A percentile compares a stretch with the other conserved stretches of the same genome.
Conservation (phyloP, 1,284 basidiomycete genomes). For the Rhodofomes roseus region DNA sequence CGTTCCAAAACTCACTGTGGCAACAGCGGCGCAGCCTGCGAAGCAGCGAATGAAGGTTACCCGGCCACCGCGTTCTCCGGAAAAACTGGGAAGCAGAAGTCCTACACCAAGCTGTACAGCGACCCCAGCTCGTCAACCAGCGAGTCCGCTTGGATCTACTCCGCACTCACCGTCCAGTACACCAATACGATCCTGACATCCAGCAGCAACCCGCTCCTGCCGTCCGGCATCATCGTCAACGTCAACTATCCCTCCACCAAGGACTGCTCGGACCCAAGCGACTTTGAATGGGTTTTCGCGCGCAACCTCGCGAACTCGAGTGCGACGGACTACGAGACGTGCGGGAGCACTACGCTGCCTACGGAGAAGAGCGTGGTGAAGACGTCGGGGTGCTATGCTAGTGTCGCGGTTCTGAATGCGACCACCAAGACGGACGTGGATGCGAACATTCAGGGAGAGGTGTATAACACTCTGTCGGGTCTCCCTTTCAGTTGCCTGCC, state of each 20-base stretch:
- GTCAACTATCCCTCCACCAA: slow-evolving; percentile 47
- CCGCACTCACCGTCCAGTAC: slow-evolving; percentile 39
- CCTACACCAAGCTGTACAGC: slow-evolving; percentile 42
- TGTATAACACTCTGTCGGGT: slow-evolving; percentile 31
- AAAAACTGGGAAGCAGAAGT: slow-evolving; percentile 34
- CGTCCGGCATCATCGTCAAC: slow-evolving; percentile 41
- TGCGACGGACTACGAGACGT: slow-evolving; percentile 39
- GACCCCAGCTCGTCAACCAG: slow-evolving; percentile 32
- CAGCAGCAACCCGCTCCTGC: slow-evolving; percentile 32
- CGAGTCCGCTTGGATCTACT: slow-evolving; percentile 39
- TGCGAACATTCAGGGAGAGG: slow-evolving; percentile 37
- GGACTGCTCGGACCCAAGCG: slow-evolving; percentile 32
- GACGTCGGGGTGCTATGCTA: slow-evolving; percentile 39
- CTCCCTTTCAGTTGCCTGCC: slow-evolving; percentile 10
- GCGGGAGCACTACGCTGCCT: slow-evolving; percentile 39
- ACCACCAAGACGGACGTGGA: slow-evolving; percentile 41
- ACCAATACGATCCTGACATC: slow-evolving; percentile 33
- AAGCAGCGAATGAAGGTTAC: slow-evolving; percentile 42
- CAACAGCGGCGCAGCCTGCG: slow-evolving; percentile 44
- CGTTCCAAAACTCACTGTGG: background rate
- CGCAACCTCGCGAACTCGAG: slow-evolving; percentile 31
- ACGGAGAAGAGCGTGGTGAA: slow-evolving; percentile 36
- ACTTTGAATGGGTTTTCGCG: slow-evolving; percentile 45
- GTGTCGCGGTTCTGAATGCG: slow-evolving; percentile 45
- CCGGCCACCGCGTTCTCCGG: slow-evolving; percentile 52